Evolutionary conservation across 352 stramenopile genomes (phyloP).

Genomic region (Phytophthora vignae): DNA sequence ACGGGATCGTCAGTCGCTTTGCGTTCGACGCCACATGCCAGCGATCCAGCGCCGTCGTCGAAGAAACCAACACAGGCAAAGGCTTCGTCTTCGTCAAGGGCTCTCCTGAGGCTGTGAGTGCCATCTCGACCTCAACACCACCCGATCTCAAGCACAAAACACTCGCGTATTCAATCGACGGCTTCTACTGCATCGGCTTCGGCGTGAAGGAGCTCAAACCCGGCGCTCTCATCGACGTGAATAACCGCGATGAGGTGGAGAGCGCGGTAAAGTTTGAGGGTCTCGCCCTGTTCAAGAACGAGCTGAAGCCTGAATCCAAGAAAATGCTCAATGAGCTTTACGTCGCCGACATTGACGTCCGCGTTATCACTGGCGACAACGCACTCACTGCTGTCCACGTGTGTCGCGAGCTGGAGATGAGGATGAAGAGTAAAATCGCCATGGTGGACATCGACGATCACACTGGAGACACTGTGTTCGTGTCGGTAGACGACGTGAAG

Average conservation of each 20-base stretch:
- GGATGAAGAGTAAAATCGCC: conserved; percentile 47
- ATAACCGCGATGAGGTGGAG: conserved; percentile 59
- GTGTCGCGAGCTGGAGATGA: conserved; percentile 47
- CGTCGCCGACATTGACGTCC: conserved; percentile 63
- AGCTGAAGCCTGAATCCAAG: conserved; percentile 75
- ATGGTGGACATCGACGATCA: conserved; percentile 48
- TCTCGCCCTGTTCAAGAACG: conserved; percentile 87
- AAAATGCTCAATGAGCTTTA: conserved; percentile 73
- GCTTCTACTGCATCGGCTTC: conserved; percentile 74
- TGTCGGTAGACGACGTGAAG: conserved; percentile 46
- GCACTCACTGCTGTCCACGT: conserved; percentile 60
- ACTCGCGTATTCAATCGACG: conserved; percentile 54
- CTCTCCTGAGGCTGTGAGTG: conserved; percentile 51
- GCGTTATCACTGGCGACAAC: conserved; percentile 88
- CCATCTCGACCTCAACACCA: conserved; percentile 47
- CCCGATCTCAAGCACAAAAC: conserved; percentile 57
- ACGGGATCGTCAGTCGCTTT: conserved; percentile 58
- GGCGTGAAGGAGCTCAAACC: conserved; percentile 37
- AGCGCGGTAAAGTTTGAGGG: conserved; percentile 65
- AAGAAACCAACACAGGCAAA: conserved; percentile 45
- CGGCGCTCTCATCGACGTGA: conserved; percentile 21
- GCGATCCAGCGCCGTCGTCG: conserved; percentile 55
- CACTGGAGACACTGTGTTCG: conserved; percentile 28
- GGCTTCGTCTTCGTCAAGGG: conserved; percentile 61
- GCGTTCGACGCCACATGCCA: conserved; percentile 59